These are phyloP conservation scores for Alternaria metachromatica DNA, from an alignment of 2,329 filamentous ascomycete species.

Conservation along the genomic window DNA sequence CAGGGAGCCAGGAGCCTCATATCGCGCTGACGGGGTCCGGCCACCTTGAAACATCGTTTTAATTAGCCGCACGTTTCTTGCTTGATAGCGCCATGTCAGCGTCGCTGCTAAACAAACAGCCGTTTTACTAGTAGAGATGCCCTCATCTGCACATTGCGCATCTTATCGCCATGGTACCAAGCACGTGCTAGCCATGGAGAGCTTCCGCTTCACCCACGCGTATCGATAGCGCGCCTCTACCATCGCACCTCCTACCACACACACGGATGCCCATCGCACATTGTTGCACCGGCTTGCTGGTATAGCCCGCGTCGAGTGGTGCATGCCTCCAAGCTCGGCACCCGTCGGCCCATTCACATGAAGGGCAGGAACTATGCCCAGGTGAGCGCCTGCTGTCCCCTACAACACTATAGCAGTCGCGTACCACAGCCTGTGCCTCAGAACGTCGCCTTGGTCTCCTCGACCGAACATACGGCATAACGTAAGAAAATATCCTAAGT, in stretches of 20 bases:
- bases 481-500: background rate
- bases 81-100: background rate
- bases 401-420: slow-evolving; percentile 1
- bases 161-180: background rate
- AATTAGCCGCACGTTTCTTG: slow-evolving; percentile 4
- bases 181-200: background rate
- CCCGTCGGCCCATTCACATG: slow-evolving; percentile 9
- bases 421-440: background rate
- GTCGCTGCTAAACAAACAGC: background rate
- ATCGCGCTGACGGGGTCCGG: slow-evolving; percentile 6
- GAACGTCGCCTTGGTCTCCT: background rate
- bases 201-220: background rate
- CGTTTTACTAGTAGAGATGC: background rate
- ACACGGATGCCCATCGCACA: background rate
- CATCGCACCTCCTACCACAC: background rate
- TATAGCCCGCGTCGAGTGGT: background rate
- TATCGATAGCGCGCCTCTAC: background rate
- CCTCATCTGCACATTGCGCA: background rate
- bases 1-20: slow-evolving; percentile 12
- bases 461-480: background rate
- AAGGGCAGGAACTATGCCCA: background rate
- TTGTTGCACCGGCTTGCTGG: background rate
- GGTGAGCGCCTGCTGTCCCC: background rate
- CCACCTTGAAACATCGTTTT: slow-evolving; percentile 12
- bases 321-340: slow-evolving; percentile 5